Conservation (phyloP, 768 basidiomycete species). For the Termitomyces heimii region DNA sequence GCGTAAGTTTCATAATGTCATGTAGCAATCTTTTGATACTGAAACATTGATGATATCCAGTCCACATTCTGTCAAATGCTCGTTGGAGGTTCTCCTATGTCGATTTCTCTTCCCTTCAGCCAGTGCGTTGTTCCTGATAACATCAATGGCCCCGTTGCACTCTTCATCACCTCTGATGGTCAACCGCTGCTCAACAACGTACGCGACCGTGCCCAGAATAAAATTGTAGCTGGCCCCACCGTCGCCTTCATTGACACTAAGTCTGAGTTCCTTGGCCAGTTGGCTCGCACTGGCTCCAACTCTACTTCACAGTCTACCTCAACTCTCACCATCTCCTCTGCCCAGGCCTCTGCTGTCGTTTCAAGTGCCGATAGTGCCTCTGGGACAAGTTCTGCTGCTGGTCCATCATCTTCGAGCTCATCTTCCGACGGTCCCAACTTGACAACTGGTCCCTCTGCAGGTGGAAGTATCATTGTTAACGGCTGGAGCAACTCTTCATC, state of each 20-base stretch:
- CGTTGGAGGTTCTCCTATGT: constrained; percentile 47
- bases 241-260: constrained; percentile 60
- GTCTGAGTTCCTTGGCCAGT: constrained; percentile 43
- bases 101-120: constrained; percentile 53
- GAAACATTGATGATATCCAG: constrained; percentile 23
- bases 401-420: constrained; percentile 7
- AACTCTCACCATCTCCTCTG: constrained; percentile 16
- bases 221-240: constrained; percentile 67
- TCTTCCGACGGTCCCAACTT: constrained; percentile 30
- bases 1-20: constrained; percentile 25
- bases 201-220: constrained; percentile 43
- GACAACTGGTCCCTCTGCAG: constrained; percentile 33
- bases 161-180: constrained; percentile 61
- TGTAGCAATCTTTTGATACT: background rate
- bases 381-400: background rate
- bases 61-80: constrained; percentile 72
- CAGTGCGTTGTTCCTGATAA: constrained; percentile 60
- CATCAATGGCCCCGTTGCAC: constrained; percentile 69
- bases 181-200: constrained; percentile 63
- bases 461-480: constrained; percentile 37
- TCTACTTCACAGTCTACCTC: constrained; percentile 5
- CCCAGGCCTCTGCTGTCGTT: constrained; percentile 21
- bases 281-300: constrained; percentile 27
- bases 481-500: constrained; percentile 30
- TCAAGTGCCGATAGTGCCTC: constrained; percentile 21